phyloP scores from a whole-genome alignment of 2,329 filamentous ascomycete genomes.

The Macrophomina tecta region DNA sequence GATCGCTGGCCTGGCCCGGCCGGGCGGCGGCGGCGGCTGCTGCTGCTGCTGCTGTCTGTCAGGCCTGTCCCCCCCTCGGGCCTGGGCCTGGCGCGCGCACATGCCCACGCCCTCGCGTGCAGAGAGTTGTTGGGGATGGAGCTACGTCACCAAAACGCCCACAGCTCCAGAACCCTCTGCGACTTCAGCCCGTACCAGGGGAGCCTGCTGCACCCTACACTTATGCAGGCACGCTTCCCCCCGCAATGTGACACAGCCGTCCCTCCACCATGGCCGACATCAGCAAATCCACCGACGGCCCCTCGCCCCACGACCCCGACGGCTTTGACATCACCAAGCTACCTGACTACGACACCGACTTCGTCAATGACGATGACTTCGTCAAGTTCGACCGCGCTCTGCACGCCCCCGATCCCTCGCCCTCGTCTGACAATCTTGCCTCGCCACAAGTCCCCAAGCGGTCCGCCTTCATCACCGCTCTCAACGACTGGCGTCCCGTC shows the following conservation, averaged over 20 bases:
- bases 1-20: too few relatives aligned
- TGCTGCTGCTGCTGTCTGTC: background rate
- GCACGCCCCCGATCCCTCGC: conserved; percentile 74
- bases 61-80: background rate
- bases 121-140: background rate
- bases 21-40: background rate
- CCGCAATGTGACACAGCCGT: conserved; percentile 16
- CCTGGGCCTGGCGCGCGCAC: background rate
- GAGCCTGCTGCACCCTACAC: background rate
- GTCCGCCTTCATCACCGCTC: conserved; percentile 76
- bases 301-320: conserved; percentile 66
- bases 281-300: conserved; percentile 55
- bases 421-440: conserved; percentile 63
- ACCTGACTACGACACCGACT: conserved; percentile 81
- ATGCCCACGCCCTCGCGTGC: background rate
- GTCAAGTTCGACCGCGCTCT: conserved; percentile 81
- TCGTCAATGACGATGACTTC: conserved; percentile 74
- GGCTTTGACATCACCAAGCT: conserved; percentile 72
- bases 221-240: conserved; percentile 10
- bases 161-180: background rate
- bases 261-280: conserved; percentile 49
- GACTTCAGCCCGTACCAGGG: conserved; percentile 6
- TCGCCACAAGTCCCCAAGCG: conserved; percentile 50
- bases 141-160: conserved; percentile 8
- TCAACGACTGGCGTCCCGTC: conserved; percentile 95